phyloP scores from a whole-genome alignment of 192 early-diverging fungal genomes.

The Jimgerdemannia lactiflua region DNA sequence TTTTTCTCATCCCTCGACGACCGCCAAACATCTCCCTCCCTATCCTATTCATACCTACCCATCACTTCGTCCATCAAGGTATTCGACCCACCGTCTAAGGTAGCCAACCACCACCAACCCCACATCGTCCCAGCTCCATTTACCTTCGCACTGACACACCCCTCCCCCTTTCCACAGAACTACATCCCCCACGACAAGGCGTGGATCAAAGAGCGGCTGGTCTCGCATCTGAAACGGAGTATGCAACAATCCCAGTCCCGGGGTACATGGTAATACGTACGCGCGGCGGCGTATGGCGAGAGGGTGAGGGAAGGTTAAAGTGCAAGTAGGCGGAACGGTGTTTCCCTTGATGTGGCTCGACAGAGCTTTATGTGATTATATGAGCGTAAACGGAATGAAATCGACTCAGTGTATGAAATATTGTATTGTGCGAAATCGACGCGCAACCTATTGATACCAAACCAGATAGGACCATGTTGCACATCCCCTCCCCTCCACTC shows the following conservation, averaged over 20 bases:
- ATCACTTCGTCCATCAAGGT: not conserved
- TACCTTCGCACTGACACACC: no score
- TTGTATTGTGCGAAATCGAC: slow-evolving; percentile 11
- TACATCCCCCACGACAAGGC: slow-evolving; percentile 5
- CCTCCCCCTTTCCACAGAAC: not conserved
- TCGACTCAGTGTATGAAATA: slow-evolving; percentile 8
- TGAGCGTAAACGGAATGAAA: not conserved
- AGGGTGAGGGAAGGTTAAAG: not conserved
- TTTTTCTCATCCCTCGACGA: no score
- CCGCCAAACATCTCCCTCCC: no score
- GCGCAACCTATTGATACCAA: slow-evolving; percentile 22
- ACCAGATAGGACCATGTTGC: slow-evolving; percentile 16
- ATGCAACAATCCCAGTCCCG: not conserved
- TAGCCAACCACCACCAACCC: not conserved
- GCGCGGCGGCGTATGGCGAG: not conserved
- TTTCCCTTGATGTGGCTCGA: not conserved
- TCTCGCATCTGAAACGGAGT: not conserved
- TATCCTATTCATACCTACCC: no score
- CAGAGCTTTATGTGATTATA: not conserved
- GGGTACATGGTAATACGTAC: not conserved
- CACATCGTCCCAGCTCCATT: not conserved
- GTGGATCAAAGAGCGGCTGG: not conserved
- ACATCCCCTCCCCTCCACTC: slow-evolving; percentile 1
- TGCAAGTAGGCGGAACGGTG: not conserved
- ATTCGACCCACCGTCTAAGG: not conserved